Conservation (phyloP, 441 rosid genomes). For the Eugenia klotzschiana region DNA sequence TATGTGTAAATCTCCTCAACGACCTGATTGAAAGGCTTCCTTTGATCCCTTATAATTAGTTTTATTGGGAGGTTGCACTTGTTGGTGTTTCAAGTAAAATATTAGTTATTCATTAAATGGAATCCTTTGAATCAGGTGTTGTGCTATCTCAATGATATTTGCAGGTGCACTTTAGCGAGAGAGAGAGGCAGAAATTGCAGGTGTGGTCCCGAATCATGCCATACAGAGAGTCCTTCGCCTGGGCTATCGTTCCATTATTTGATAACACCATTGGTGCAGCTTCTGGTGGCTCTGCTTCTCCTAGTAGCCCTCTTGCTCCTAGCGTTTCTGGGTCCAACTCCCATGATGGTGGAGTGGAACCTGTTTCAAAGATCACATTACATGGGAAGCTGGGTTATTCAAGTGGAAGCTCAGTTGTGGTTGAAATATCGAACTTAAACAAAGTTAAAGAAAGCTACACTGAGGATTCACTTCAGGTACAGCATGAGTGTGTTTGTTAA, state of each 20-base stretch:
- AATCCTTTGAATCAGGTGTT: background rate
- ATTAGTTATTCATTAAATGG: background rate
- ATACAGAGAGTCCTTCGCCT: constrained; percentile 90
- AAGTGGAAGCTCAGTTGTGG: constrained; percentile 73
- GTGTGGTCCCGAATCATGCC: constrained; percentile 99
- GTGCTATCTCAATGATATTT: background rate
- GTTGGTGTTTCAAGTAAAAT: background rate
- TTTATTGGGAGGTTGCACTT: background rate
- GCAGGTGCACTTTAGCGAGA: constrained; percentile 86
- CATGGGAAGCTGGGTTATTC: constrained; percentile 85
- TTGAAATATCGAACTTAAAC: constrained; percentile 92
- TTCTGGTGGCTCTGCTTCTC: constrained; percentile 89
- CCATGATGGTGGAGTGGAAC: constrained; percentile 74
- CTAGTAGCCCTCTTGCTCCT: constrained; percentile 93
- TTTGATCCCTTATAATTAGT: background rate
- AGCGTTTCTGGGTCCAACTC: constrained; percentile 82
- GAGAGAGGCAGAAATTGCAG: constrained; percentile 97
- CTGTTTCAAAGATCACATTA: constrained; percentile 73
- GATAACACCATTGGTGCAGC: constrained; percentile 73
- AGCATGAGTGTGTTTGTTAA: background rate
- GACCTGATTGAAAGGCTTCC: background rate
- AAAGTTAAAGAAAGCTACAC: constrained; percentile 97
- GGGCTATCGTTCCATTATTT: constrained; percentile 98
- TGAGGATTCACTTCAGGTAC: constrained; percentile 95
- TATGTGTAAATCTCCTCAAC: background rate